These are phyloP conservation scores for Phytophthora tubulina DNA, from an alignment of 352 stramenopile species.

Conservation along the genomic window DNA sequence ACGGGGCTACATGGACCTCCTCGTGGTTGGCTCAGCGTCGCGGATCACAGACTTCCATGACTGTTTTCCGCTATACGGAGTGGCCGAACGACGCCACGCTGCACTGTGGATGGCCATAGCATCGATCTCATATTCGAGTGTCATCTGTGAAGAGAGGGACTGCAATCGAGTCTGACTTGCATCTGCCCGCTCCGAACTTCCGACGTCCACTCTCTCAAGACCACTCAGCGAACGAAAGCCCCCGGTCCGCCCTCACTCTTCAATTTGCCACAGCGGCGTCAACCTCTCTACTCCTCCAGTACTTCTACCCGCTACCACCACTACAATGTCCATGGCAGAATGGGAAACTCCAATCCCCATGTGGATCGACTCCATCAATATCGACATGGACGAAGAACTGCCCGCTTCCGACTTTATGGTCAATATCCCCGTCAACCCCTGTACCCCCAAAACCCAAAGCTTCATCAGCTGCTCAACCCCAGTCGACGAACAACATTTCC, in stretches of 20 bases:
- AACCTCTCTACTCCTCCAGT: slow-evolving; percentile 25
- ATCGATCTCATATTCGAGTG: slow-evolving; percentile 26
- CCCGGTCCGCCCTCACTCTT: slow-evolving; percentile 28
- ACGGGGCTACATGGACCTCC: slow-evolving; percentile 7
- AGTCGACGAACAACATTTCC: not conserved
- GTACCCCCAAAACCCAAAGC: slow-evolving; percentile 19
- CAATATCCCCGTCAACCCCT: slow-evolving; percentile 1
- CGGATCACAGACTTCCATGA: slow-evolving; percentile 30
- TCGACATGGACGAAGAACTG: slow-evolving; percentile 41
- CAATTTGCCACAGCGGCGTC: slow-evolving; percentile 39
- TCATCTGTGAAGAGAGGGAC: slow-evolving; percentile 43
- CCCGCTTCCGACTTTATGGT: slow-evolving; percentile 15
- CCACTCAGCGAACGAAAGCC: slow-evolving; percentile 26
- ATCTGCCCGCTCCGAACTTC: slow-evolving; percentile 24
- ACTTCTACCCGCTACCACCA: not conserved
- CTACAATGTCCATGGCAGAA: slow-evolving; percentile 24
- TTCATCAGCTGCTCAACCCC: slow-evolving; percentile 6
- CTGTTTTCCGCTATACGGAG: slow-evolving; percentile 13
- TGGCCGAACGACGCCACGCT: slow-evolving; percentile 18
- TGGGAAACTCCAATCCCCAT: slow-evolving; percentile 38
- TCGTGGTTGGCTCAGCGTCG: slow-evolving; percentile 16
- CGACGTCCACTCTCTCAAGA: slow-evolving; percentile 14
- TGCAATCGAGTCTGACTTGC: slow-evolving; percentile 30
- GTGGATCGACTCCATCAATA: slow-evolving; percentile 43
- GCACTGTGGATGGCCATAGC: slow-evolving; percentile 31